Percentiles rank a stretch among this genome's conserved stretches.
These are phyloP conservation scores for Aeminium ludgeri DNA, from an alignment of 495 filamentous ascomycete genomes.

Conservation along the genomic window DNA sequence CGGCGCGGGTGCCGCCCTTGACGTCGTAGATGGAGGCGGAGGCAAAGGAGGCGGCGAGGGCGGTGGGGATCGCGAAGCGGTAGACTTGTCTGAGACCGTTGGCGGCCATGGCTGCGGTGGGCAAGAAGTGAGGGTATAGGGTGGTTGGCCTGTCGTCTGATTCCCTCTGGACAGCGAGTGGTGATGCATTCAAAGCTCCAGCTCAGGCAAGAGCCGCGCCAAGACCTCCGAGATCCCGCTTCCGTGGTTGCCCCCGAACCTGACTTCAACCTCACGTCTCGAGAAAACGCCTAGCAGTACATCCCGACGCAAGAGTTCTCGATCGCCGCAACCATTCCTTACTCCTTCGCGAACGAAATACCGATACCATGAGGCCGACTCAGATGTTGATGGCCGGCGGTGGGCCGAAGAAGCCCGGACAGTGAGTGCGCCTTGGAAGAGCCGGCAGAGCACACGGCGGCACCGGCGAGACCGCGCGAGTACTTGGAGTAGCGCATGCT, in stretches of 20 bases:
- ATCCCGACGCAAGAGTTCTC: not conserved
- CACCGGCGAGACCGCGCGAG: too few relatives aligned
- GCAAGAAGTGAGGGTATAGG: conserved; percentile 3
- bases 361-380: conserved; percentile 20
- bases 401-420: conserved; percentile 24
- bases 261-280: too few relatives aligned
- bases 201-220: not conserved
- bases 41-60: conserved; percentile 41
- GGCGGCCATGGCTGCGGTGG: conserved; percentile 35
- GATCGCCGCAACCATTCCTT: too few relatives aligned
- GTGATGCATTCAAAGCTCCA: conserved; percentile 1
- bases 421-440: conserved; percentile 17
- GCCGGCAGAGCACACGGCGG: not conserved
- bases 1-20: conserved; percentile 77
- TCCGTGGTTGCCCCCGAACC: not conserved
- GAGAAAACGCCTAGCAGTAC: not conserved
- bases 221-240: not conserved
- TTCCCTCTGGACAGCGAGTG: conserved; percentile 7
- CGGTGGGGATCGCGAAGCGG: conserved; percentile 52
- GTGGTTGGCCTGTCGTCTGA: conserved; percentile 2
- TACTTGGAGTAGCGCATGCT: not conserved
- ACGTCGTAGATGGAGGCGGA: conserved; percentile 89
- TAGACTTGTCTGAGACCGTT: conserved; percentile 46
- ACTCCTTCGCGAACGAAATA: not conserved
- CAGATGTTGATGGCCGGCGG: conserved; percentile 18